phyloP scores from a whole-genome alignment of 441 rosid species.

The Euphorbia celastroides region DNA sequence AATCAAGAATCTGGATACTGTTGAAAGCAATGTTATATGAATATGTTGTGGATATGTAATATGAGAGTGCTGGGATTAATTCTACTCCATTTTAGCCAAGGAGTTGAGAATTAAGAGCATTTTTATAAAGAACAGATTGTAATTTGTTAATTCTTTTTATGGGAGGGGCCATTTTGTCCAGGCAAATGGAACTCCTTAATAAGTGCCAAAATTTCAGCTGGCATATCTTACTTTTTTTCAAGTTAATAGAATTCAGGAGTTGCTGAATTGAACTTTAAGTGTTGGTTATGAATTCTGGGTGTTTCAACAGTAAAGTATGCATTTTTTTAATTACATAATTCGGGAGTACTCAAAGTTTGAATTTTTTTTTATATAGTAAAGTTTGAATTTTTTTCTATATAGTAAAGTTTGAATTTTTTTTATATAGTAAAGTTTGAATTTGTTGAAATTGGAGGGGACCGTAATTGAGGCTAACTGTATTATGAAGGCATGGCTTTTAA shows the following conservation, averaged over 20 bases:
- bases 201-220: slow-evolving; percentile 24
- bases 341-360: no score
- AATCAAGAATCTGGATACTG: slow-evolving; percentile 2
- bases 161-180: slow-evolving; percentile 28
- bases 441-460: no score
- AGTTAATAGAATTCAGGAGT: slow-evolving; percentile 17
- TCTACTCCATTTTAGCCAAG: slow-evolving; percentile 34
- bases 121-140: slow-evolving; percentile 10
- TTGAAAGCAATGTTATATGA: no score
- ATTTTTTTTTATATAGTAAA: no score
- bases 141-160: slow-evolving; percentile 39
- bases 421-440: no score
- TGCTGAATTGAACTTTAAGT: background rate
- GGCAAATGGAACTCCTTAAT: slow-evolving; percentile 24
- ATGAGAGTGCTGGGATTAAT: slow-evolving; percentile 14
- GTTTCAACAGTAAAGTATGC: no score
- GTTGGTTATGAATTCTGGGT: no score
- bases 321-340: no score
- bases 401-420: no score
- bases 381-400: no score
- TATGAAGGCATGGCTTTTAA: no score
- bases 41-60: slow-evolving; percentile 9
- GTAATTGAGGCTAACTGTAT: no score
- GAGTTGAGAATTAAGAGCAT: slow-evolving; percentile 19
- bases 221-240: slow-evolving; percentile 18